Evolutionary conservation across 2,329 filamentous ascomycete genomes (phyloP), one percentile per base, ranked within the genome.

Genomic region (Venturia carpophila): DNA sequence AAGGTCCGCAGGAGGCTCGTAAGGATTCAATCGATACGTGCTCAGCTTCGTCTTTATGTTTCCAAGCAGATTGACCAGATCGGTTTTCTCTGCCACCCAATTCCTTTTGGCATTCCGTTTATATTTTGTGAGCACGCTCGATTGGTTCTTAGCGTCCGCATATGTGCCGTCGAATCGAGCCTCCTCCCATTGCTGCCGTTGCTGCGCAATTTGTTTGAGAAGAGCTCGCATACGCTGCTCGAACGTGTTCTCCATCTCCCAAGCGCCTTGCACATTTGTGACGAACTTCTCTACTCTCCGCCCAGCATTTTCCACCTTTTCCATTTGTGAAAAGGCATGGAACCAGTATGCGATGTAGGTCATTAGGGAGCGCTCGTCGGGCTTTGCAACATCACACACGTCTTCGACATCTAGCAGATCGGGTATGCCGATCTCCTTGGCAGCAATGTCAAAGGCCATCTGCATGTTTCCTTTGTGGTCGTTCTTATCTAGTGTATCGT

Each of bases 261-360:
- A 99, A 10, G 94, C 93, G 27, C 94, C 94, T 74, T 97, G 92
- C 94, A 99, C 97, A 75, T 94, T 97, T 74, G 91, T 91, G 71
- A 99, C 90, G 73, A 99, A 99, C 77, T 99, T 99, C 79, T 99
- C 94, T 5, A 99, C 94, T 70, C 94, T 86, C 67, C 94, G 86
- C 5, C 94, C 94, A 4, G 94, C 94, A 74, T 99, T 99, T 77
- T 99, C 94, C 10, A 99, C 94, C 75, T 93, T 90, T 79, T 99
- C 94, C 87, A 99, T 95, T 73, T 97, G 93, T 39, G 93, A 97
- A 75, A 99, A 99, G 71, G 94, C 94, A 74, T 99, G 94, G 83
- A 99, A 99, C 94, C 94, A 99, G 80, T 99, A 99, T 69, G 94
- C 94, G 71, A 99, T 99, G 76, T 99, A 99, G 0, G 94, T 99